phyloP scores from a whole-genome alignment of 73 alveolate species.

The Diophrys appendiculata region DNA sequence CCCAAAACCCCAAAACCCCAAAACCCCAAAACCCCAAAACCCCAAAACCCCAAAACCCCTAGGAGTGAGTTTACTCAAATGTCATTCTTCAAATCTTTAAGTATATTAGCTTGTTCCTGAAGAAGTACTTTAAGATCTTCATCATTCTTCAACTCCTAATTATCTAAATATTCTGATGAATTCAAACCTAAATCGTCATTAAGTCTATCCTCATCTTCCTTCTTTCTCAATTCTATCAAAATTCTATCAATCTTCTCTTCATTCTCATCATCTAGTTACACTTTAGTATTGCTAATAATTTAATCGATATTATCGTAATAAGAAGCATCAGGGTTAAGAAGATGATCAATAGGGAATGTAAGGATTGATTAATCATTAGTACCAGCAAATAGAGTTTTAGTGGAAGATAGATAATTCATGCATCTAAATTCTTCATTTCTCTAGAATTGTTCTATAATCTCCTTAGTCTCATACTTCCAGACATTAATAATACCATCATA shows the following conservation, averaged over 20 bases:
- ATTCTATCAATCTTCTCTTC: constrained; percentile 45
- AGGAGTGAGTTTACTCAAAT: too few species aligned
- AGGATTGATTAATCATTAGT: constrained; percentile 73
- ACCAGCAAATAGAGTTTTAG: constrained; percentile 75
- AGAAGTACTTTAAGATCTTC: constrained; percentile 36
- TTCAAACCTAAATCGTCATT: constrained; percentile 1
- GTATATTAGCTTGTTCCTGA: constrained; percentile 28
- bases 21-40: too few species aligned
- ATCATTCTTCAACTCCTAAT: constrained; percentile 44
- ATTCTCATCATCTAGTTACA: constrained; percentile 13
- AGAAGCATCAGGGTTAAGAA: constrained; percentile 24
- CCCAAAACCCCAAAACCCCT: too few species aligned
- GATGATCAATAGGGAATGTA: constrained; percentile 55
- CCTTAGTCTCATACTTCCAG: constrained; percentile 63
- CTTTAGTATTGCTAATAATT: constrained; percentile 19
- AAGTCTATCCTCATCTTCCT: constrained; percentile 34
- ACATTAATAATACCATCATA: constrained; percentile 62
- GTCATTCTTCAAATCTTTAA: too few species aligned
- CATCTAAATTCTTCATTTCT: constrained; percentile 72
- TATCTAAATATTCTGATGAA: constrained; percentile 37
- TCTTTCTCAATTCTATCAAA: constrained; percentile 23
- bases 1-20: constrained; percentile 56
- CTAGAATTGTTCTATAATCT: constrained; percentile 42
- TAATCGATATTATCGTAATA: constrained; percentile 6
- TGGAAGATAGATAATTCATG: constrained; percentile 68